phyloP scores from a whole-genome alignment of 768 basidiomycete species.

The Psilocybe sp. region DNA sequence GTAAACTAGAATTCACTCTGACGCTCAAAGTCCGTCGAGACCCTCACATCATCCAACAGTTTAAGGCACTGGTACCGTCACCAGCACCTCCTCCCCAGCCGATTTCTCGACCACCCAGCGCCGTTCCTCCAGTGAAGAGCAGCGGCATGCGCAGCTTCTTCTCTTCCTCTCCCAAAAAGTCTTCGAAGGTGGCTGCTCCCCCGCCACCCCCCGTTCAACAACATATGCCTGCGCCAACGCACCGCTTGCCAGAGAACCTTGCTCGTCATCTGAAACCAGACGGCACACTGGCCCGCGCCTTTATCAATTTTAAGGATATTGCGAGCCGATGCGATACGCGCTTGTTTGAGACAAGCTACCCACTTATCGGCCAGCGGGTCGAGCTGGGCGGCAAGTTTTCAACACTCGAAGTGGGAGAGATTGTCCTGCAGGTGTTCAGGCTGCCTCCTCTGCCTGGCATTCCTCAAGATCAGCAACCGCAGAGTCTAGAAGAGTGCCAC shows the following conservation, averaged over 20 bases:
- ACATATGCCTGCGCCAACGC: constrained; percentile 32
- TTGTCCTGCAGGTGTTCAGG: constrained; percentile 87
- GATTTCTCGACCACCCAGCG: constrained; percentile 29
- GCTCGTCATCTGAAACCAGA: constrained; percentile 82
- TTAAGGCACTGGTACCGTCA: constrained; percentile 57
- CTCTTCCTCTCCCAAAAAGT: constrained; percentile 70
- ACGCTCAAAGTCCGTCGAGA: constrained; percentile 85
- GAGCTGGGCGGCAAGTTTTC: constrained; percentile 57
- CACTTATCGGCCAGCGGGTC: constrained; percentile 72
- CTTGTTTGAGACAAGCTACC: constrained; percentile 79
- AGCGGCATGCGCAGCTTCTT: constrained; percentile 75
- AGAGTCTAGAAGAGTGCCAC: constrained; percentile 90
- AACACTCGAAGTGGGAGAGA: constrained; percentile 77
- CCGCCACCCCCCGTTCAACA: constrained; percentile 36
- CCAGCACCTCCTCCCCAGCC: constrained; percentile 28
- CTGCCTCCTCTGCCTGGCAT: constrained; percentile 88
- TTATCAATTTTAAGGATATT: constrained; percentile 87
- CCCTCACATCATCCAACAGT: constrained; percentile 78
- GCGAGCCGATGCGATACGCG: constrained; percentile 80
- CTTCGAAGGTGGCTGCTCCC: constrained; percentile 37
- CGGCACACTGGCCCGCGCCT: constrained; percentile 84
- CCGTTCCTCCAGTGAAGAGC: constrained; percentile 50
- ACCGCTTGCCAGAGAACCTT: constrained; percentile 66
- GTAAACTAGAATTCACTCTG: constrained; percentile 92
- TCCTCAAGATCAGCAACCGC: constrained; percentile 72